Evolutionary conservation across 2,329 filamentous ascomycete genomes (phyloP).

Genomic region (Albifimbria verrucaria): DNA sequence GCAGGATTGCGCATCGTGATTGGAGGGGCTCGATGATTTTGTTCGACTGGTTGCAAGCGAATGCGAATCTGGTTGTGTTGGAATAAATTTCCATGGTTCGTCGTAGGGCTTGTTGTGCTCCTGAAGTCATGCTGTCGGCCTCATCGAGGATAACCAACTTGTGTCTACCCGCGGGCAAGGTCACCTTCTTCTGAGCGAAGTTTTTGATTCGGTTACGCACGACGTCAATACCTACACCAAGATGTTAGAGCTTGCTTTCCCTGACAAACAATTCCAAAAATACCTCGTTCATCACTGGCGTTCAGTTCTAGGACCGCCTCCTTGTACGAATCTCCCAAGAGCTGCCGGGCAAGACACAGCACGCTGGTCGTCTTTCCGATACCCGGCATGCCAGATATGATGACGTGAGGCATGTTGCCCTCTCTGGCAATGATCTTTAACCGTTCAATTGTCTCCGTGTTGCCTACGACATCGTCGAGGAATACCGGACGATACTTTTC

Average conservation of each 20-base stretch:
- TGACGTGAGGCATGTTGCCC: constrained; percentile 98
- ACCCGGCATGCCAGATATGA: constrained; percentile 98
- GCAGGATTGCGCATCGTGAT: constrained; percentile 91
- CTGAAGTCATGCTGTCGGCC: constrained; percentile 96
- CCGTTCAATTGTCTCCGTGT: constrained; percentile 95
- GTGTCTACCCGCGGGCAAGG: constrained; percentile 82
- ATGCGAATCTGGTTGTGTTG: constrained; percentile 92
- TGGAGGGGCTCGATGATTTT: constrained; percentile 99
- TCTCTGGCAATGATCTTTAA: constrained; percentile 98
- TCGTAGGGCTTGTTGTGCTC: constrained; percentile 90
- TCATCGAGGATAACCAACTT: constrained; percentile 98
- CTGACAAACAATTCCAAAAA: not conserved
- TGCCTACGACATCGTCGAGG: constrained; percentile 95
- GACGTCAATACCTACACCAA: constrained; percentile 76
- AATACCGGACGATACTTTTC: constrained; percentile 97
- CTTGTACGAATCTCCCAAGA: constrained; percentile 92
- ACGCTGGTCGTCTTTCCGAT: constrained; percentile 98
- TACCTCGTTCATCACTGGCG: constrained; percentile 88
- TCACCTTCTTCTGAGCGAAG: constrained; percentile 99
- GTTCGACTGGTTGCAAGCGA: constrained; percentile 97
- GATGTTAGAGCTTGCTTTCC: not conserved
- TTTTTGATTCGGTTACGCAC: constrained; percentile 97
- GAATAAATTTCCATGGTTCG: constrained; percentile 99
- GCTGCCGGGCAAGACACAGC: constrained; percentile 84
- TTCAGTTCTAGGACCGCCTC: constrained; percentile 96